These are phyloP conservation scores for Aspergillus intermedius DNA, from an alignment of 2,329 filamentous ascomycete genomes.

Conservation along the genomic window DNA sequence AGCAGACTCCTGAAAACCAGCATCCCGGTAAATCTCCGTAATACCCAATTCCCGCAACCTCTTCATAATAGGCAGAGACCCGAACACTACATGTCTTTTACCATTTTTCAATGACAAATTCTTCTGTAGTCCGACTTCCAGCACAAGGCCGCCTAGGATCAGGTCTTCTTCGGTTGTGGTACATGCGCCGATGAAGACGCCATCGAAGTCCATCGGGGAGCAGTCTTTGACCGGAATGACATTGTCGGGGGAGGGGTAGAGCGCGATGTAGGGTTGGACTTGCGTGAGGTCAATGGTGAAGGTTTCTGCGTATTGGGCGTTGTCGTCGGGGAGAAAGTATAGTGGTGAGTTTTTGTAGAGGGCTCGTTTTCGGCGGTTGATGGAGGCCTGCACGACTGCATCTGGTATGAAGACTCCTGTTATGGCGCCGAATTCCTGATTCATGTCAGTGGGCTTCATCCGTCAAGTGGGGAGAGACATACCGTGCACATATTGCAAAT, in stretches of 20 bases:
- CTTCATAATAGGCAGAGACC: constrained; percentile 35
- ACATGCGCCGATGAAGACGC: constrained; percentile 44
- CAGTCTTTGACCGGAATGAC: constrained; percentile 37
- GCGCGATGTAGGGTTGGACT: constrained; percentile 35
- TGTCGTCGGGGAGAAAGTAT: constrained; percentile 38
- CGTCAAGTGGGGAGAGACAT: not conserved
- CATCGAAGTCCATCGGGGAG: constrained; percentile 30
- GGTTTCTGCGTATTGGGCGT: constrained; percentile 33
- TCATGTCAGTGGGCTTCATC: not conserved
- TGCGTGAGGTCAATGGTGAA: constrained; percentile 34
- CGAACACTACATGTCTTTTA: constrained; percentile 37
- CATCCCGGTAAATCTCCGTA: constrained; percentile 32
- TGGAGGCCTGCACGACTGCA: constrained; percentile 25
- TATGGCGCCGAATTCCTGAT: constrained; percentile 38
- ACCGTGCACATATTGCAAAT: constrained; percentile 44
- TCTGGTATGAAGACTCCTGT: constrained; percentile 40
- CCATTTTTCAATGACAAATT: constrained; percentile 27
- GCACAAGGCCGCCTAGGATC: constrained; percentile 37
- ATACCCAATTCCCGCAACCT: constrained; percentile 31
- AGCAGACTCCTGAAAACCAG: constrained; percentile 37
- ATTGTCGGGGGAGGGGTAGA: constrained; percentile 40
- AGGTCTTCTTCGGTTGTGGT: constrained; percentile 44
- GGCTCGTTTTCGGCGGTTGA: constrained; percentile 1
- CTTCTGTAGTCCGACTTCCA: constrained; percentile 32
- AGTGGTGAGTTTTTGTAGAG: constrained; percentile 8